Base-by-base conservation (phyloP, 345 rosid species). In the Eucalyptus pumila region DNA sequence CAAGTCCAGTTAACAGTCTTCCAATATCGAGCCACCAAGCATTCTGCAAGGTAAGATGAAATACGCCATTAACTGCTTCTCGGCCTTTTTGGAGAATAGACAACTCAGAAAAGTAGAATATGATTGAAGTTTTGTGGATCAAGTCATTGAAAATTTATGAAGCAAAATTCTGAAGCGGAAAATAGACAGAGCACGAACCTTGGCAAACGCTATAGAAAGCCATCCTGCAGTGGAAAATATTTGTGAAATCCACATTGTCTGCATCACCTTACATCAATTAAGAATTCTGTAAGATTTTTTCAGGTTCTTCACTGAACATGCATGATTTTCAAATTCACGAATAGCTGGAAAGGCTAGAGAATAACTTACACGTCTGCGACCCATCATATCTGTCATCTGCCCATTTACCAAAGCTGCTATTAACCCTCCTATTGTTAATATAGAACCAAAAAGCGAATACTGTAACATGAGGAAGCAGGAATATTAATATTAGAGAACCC, bases 181-280 rank as follows among this genome's bases (percentile, higher is more conserved):
- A 24, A 54, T 27, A 11, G 62, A 37, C 87, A 88, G 54, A 48
- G 11, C 87, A 40, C 15, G 45, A 86, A 94, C 92, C 93, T 93
- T 89, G 23, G 96, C 93, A 51, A 92, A 81, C 45, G 92, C 91
- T 85, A 95, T 93, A 40, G 89, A 88, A 58, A 95, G 91, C 97
- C 97, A 95, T 42, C 96, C 96, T 8, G 86, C 45, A 26, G 91
- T 89, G 88, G 93, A 89, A 89, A 95, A 92, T 21, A 89, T 44
- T 83, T 92, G 92, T 30, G 96, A 93, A 30, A 93, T 58, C 93
- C 95, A 91, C 96, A 95, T 94, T 58, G 96, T 88, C 97, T 95
- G 95, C 81, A 34, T 37, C 27, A 65, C 24, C 24, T 32, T 4
- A 37, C 9, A 40, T 23, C 15, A 11, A 76, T 76, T 40, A 76